phyloP scores from a whole-genome alignment of 2,329 filamentous ascomycete species.

The Teratosphaeria viscida region DNA sequence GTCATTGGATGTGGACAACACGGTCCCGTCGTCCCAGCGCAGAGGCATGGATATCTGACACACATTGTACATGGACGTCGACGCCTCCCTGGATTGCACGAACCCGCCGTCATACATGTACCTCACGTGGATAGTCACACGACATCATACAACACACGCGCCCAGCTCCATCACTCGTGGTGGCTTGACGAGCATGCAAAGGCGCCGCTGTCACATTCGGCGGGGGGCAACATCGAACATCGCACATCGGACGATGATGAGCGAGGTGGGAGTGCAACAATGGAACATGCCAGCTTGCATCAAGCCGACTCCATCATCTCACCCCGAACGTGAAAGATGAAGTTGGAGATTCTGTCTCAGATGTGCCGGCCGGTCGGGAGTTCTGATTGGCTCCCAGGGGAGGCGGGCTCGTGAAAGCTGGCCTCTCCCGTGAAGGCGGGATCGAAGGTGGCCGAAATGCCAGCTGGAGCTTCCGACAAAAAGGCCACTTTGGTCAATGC shows the following conservation, averaged over 20 bases:
- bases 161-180: too few species aligned
- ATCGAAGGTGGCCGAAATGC: slow-evolving; percentile 1
- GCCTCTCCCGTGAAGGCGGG: not conserved
- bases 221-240: too few species aligned
- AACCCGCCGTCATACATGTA: not conserved
- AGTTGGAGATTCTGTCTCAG: not conserved
- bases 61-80: too few species aligned
- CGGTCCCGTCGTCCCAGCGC: not conserved
- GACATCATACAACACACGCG: not conserved
- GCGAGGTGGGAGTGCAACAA: not conserved
- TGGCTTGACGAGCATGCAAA: too few species aligned
- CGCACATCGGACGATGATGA: not conserved
- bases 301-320: not conserved
- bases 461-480: not conserved
- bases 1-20: too few species aligned
- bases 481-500: not conserved
- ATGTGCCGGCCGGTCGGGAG: not conserved
- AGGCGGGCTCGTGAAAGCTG: not conserved
- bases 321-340: not conserved
- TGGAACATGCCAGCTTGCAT: not conserved
- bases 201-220: too few species aligned
- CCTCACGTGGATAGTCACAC: not conserved
- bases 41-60: too few species aligned
- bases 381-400: not conserved
- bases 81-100: too few species aligned